Evolutionary conservation across 2,329 filamentous ascomycete genomes (phyloP), one percentile per base, ranked within the genome.

Genomic region (Raffaelea deltoideospora): DNA sequence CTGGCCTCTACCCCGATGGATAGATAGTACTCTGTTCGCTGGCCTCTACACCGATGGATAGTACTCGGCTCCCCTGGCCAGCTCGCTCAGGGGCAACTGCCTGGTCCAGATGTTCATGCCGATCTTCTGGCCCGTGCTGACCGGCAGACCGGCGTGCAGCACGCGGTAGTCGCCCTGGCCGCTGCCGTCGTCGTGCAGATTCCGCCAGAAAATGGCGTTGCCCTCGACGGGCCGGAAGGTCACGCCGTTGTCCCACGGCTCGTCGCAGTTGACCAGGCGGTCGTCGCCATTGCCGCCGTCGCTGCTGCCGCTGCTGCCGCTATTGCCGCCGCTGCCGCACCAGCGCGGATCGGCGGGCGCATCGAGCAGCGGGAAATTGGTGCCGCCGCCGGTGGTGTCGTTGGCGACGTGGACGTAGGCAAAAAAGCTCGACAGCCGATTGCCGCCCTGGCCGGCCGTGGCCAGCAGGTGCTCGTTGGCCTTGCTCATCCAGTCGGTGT

Each of bases 401-500:
- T 57, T 55, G 6, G 41, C 44, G 4, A 55, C 60, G 4, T 53
- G 51, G 17, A 66, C 57, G 41, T 66, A 67, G 4, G 55, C 64
- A 44, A 67, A 67, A 47, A 68, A 65, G 13, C 61, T 64, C 18
- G 55, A 59, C 5, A 54, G 43, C 2, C 63, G 52, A 45, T 67
- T 66, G 8, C 63, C 62, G 10, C 63, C 63, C 10, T 56, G 45
- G 1, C 48, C 52, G 10, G 56, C 52, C 2, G 53, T 52, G n/a
- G 57, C 52, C 31, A 60, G 56, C 10, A 39, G 35, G 3, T 49
- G 43, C 35, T 59, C 56, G 4, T 57, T 58, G 51, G n/a, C n/a
- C n/a, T n/a, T n/a, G n/a, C n/a, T n/a, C n/a, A 64, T 65, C 64
- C 65, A 67, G 51, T 68, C 65, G 4, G 61, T 65, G 51, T 67